Evolutionary conservation across 2,329 filamentous ascomycete species (phyloP).

Genomic region (Blastomyces gilchristii): DNA sequence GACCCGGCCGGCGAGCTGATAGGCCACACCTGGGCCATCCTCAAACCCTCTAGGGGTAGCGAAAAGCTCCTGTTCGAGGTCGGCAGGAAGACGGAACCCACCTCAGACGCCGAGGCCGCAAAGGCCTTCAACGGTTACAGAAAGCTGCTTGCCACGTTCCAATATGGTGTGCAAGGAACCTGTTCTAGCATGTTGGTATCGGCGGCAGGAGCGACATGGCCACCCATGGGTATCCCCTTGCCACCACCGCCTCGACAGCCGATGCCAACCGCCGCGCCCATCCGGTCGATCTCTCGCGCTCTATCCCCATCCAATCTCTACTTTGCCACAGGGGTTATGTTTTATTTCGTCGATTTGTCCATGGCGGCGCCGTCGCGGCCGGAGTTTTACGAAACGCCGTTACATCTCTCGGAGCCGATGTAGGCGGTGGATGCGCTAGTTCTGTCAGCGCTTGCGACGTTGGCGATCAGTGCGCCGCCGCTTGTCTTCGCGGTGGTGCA

Average conservation of each 20-base stretch:
- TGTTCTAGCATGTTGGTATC: neutral
- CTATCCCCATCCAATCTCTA: conserved; percentile 7
- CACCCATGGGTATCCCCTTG: neutral
- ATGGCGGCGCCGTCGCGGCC: conserved; percentile 1
- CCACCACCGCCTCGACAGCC: neutral
- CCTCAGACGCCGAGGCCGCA: neutral
- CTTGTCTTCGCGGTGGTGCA: conserved; percentile 6
- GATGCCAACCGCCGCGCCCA: neutral
- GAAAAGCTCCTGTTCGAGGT: conserved; percentile 6
- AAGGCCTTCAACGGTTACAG: conserved; percentile 6
- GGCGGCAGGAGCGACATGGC: neutral
- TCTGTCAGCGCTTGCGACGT: neutral
- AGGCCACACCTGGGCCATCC: conserved; percentile 3
- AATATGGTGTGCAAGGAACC: neutral
- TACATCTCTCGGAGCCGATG: conserved; percentile 4
- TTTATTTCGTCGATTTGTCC: conserved; percentile 8
- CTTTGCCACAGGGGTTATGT: conserved; percentile 5
- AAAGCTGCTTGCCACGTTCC: neutral
- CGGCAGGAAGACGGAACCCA: neutral
- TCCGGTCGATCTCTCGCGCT: conserved; percentile 1
- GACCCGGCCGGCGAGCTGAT: conserved; percentile 6
- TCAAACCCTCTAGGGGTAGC: neutral
- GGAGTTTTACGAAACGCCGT: neutral
- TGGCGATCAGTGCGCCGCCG: conserved; percentile 4
- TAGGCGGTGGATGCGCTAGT: conserved; percentile 5